Evolutionary conservation across 306 rosid species (phyloP), one percentile per base, ranked within the genome.

Genomic region (Citrullus colocynthis): DNA sequence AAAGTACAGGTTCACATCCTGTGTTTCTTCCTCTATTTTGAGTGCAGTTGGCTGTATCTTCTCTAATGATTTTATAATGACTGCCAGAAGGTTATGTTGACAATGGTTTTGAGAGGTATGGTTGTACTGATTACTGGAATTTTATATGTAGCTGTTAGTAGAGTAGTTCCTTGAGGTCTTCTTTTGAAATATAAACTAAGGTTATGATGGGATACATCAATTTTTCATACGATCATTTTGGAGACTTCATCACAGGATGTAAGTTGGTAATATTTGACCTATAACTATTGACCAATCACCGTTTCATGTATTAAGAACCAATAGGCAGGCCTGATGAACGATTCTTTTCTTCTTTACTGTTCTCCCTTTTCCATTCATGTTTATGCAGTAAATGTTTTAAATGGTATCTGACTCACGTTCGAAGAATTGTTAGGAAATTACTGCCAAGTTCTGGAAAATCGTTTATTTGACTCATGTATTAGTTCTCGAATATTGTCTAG

Each of bases 31-130:
- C 78, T 74, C 45, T 74, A 54, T 54, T 74, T 74, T 51, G 62
- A 74, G 21, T 74, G 78, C 49, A 32, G 63, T 52, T 74, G 78
- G 78, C 63, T 74, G 78, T 74, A 74, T 74, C 78, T 34, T 74
- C 59, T 51, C 78, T 51, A 51, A 34, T 54, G 78, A 30, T 32
- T 74, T 52, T 74, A 54, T 54, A 16, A 17, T 34, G 62, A 52
- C 48, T 18, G 8, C 18, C 78, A 51, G 63, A 54, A 88, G 88
- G 81, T 76, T 87, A 84, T 86, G 78, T 80, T 72, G 69, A 82
- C 80, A 84, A 57, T 24, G 59, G 83, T 81, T 83, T 79, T 87
- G 86, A 79, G 81, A 82, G 87, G 84, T 80, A 80, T 87, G 90
- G 79, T 73, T 80, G 85, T 56, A 84, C 85, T 76, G 45, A 74